Evolutionary conservation across 2,329 filamentous ascomycete genomes (phyloP).

Genomic region (Paraphaeosphaeria minitans): DNA sequence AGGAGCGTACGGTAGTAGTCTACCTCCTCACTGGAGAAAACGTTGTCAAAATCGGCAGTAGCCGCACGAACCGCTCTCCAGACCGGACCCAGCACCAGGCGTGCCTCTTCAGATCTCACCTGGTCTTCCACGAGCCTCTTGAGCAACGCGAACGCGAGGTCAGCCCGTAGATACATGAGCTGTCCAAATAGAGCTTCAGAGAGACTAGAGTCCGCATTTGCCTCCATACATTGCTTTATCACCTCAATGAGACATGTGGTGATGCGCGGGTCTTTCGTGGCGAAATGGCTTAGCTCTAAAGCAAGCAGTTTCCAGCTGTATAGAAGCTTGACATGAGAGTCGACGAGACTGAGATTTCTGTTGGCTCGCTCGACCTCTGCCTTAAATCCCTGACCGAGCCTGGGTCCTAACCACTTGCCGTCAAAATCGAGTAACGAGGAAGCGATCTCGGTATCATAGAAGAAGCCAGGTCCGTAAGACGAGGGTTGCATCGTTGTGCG

Average conservation of each 20-base stretch:
- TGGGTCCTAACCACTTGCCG: conserved; percentile 69
- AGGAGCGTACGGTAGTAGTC: conserved; percentile 83
- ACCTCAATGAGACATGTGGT: conserved; percentile 75
- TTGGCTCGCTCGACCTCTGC: conserved; percentile 87
- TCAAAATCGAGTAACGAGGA: conserved; percentile 78
- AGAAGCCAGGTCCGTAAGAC: conserved; percentile 76
- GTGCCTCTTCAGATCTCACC: conserved; percentile 57
- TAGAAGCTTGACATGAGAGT: conserved; percentile 86
- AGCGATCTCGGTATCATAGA: conserved; percentile 80
- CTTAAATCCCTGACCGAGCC: conserved; percentile 70
- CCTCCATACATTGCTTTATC: conserved; percentile 74
- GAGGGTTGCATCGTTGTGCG: conserved; percentile 69
- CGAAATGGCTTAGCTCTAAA: conserved; percentile 76
- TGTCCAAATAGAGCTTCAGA: conserved; percentile 82
- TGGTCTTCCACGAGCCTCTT: conserved; percentile 72
- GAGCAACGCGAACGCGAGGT: conserved; percentile 80
- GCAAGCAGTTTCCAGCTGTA: conserved; percentile 89
- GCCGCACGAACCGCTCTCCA: conserved; percentile 65
- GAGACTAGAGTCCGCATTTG: conserved; percentile 74
- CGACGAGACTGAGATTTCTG: conserved; percentile 86
- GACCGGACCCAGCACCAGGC: conserved; percentile 59
- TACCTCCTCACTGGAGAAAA: conserved; percentile 61
- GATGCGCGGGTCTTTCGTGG: conserved; percentile 60
- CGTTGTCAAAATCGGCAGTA: conserved; percentile 63
- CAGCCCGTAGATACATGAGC: conserved; percentile 75